Base-by-base conservation (phyloP, 257 asterid species). In the Fraxinus quadrangulata region DNA sequence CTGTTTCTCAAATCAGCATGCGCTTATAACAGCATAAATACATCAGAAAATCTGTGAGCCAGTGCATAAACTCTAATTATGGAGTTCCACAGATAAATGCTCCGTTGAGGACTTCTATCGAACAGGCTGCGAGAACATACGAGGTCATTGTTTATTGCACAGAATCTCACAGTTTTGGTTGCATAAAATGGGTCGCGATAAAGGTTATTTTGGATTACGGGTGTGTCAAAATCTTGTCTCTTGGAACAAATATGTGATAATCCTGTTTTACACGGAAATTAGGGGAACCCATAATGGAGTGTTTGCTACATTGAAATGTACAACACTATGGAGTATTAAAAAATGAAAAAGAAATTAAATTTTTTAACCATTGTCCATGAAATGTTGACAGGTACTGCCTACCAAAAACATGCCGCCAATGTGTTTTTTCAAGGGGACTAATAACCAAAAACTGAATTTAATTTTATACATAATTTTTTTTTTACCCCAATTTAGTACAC, bases 51-150 rank as follows among this genome's bases (percentile, higher is more conserved):
- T 8, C 59, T 8, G 77, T 76, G 86, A 81, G 85, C 68, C 80
- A 54, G 92, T 24, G 97, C 97, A 76, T 86, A 82, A 47, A 93
- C 96, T 40, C 97, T 93, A 69, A 95, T 93, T 30, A 93, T 82
- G 81, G 96, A 86, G 84, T 95, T 93, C 97, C 97, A 93, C 2
- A 91, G 90, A 68, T 77, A 91, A 65, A 89, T 83, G 67, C 86
- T 95, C 86, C 89, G 80, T 5, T 81, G 76, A 30, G 96, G 88
- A 80, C 86, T 89, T 90, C 42, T 73, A 40, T 91, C 99, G 76
- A 94, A 94, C 95, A 94, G 72, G 31, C 79, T 73, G 80, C 82
- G 97, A 1, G 97, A 98, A 17, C 93, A 88, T 11, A 45, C 19
- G 4, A 92, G 75, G 77, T 91, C 97, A 71, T 79, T n/a, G 83